Evolutionary conservation across 1,284 basidiomycete species (phyloP).

Genomic region (Melampsora occidentalis): DNA sequence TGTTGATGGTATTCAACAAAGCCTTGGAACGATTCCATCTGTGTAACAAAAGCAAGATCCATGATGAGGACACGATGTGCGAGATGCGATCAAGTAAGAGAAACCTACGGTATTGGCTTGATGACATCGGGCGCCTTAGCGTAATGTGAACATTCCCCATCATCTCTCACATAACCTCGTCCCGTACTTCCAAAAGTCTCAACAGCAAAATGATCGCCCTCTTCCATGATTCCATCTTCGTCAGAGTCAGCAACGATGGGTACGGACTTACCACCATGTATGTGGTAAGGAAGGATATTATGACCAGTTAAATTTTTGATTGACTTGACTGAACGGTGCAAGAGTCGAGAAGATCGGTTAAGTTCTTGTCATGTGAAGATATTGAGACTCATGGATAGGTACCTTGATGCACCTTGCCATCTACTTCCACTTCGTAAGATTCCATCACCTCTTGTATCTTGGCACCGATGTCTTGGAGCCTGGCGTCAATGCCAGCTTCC

Average conservation of each 20-base stretch:
- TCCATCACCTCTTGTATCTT: constrained; percentile 99
- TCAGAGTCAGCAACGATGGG: constrained; percentile 77
- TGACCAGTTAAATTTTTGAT: constrained; percentile 90
- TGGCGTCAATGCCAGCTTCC: constrained; percentile 95
- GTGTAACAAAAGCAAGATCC: constrained; percentile 30
- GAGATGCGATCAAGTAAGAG: neutral
- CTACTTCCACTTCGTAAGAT: constrained; percentile 90
- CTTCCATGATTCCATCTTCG: constrained; percentile 95
- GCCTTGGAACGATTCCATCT: constrained; percentile 82
- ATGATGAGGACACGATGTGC: neutral
- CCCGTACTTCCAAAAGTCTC: constrained; percentile 98
- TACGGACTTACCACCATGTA: constrained; percentile 83
- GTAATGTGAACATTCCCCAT: constrained; percentile 92
- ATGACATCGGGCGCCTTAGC: constrained; percentile 70
- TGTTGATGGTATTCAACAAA: constrained; percentile 82
- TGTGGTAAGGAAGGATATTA: constrained; percentile 80
- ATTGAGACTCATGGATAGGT: constrained; percentile 48
- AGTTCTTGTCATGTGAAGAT: neutral
- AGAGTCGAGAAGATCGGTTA: neutral
- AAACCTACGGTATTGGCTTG: constrained; percentile 65
- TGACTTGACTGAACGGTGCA: constrained; percentile 68
- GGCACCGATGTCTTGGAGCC: constrained; percentile 86
- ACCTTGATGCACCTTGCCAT: constrained; percentile 82
- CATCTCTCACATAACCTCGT: constrained; percentile 84
- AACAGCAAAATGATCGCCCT: constrained; percentile 98